Base-by-base conservation (phyloP, 1,284 basidiomycete genomes). In the Hymenochaete sp. region DNA sequence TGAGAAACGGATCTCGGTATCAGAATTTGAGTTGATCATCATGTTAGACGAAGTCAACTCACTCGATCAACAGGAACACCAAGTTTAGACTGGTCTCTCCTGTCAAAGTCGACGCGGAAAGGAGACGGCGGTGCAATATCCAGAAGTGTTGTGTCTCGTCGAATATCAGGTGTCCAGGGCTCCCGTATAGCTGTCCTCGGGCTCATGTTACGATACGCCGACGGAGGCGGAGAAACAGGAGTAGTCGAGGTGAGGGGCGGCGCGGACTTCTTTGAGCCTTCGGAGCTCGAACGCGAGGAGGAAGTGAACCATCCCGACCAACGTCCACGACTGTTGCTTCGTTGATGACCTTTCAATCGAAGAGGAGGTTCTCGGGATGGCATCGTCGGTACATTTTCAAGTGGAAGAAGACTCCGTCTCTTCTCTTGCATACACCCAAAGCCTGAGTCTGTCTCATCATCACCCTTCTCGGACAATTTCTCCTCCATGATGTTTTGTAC, bases 61-160 rank as follows among this genome's bases (percentile, higher is more conserved):
- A 49, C 42, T 18, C 14, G 19, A 19, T 48, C 38, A 10, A 24
- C 36, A 8, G 27, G 33, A 8, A 16, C 42, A 32, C 29, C 22
- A 32, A 21, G 31, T 35, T 19, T 32, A 5, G 32, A 13, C 24
- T 45, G 42, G 24, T 36, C 38, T 14, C 42, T 38, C 32, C 43
- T 46, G 21, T 42, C 48, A 28, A 50, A 50, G 19, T 50, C 48
- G 21, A 50, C 48, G 16, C 42, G 38, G 31, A 50, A 50, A 16
- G 48, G 48, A 4, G 48, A 50, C 8, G 48, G 38, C 9, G 40
- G 44, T 14, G 33, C 38, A 16, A 50, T 45, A 27, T 50, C 48
- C 38, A 50, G 26, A 21, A 50, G 42, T 6, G 44, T 38, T 26
- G 24, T 24, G 7, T 31, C 47, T n/a, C n/a, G n/a, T n/a, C n/a